phyloP scores from a whole-genome alignment of 208 protist species.

The Leishmania arabica region DNA sequence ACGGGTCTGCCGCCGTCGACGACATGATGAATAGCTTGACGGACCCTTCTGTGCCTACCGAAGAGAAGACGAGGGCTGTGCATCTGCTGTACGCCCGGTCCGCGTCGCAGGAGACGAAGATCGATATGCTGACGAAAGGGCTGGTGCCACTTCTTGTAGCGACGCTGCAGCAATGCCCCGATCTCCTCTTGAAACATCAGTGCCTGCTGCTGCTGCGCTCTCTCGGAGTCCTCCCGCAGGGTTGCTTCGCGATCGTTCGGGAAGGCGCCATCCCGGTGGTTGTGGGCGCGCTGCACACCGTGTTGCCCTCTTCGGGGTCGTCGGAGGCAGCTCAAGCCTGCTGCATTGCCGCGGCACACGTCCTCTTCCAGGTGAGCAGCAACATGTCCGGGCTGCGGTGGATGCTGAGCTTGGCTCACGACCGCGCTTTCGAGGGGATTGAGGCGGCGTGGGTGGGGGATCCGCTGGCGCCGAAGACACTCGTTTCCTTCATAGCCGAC shows the following conservation, averaged over 20 bases:
- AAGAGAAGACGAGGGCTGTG: slow-evolving; percentile 56
- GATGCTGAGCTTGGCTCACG: slow-evolving; percentile 54
- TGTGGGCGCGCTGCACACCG: slow-evolving; percentile 25
- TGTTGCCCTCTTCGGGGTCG: neutral
- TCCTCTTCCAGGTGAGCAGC: slow-evolving; percentile 56
- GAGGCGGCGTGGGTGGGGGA: slow-evolving; percentile 14
- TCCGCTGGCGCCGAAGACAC: slow-evolving; percentile 6
- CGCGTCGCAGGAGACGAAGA: slow-evolving; percentile 75
- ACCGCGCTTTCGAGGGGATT: slow-evolving; percentile 11
- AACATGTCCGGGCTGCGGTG: slow-evolving; percentile 73
- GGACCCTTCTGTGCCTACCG: slow-evolving; percentile 42
- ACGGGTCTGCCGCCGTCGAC: slow-evolving; percentile 36
- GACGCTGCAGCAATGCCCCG: slow-evolving; percentile 30
- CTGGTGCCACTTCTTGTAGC: slow-evolving; percentile 56
- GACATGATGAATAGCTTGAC: slow-evolving; percentile 58
- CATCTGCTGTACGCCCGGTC: slow-evolving; percentile 76
- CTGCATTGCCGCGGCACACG: slow-evolving; percentile 39
- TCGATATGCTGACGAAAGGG: slow-evolving; percentile 61
- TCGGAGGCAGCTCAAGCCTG: slow-evolving; percentile 35
- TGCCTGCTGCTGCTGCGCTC: slow-evolving; percentile 76
- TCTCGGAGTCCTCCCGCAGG: slow-evolving; percentile 73
- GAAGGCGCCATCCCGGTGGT: slow-evolving; percentile 55
- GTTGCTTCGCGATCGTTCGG: slow-evolving; percentile 63
- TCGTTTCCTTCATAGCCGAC: slow-evolving; percentile 23
- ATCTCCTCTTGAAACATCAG: slow-evolving; percentile 56